Conservation (phyloP, 306 rosid species). For the Dryas octopetala region DNA sequence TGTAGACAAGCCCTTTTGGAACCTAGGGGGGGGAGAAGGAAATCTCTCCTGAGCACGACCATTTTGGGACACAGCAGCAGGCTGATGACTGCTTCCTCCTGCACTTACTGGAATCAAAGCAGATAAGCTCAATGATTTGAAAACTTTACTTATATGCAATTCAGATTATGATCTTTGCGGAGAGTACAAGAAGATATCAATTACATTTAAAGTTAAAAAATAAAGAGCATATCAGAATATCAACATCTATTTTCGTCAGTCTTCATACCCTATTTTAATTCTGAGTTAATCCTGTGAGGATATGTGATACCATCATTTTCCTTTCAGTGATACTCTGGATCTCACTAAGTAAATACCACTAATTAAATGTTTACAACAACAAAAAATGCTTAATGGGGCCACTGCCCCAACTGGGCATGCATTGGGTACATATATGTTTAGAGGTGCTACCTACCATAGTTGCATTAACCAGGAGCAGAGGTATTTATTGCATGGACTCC, state of each 20-base stretch:
- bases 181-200: background rate
- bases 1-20: background rate
- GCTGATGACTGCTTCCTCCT: slow-evolving; percentile 1
- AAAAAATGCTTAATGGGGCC: too few relatives aligned
- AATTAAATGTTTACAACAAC: too few relatives aligned
- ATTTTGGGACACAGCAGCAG: background rate
- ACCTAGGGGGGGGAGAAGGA: background rate
- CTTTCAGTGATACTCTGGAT: background rate
- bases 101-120: background rate
- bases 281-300: background rate
- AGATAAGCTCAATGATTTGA: background rate
- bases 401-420: too few relatives aligned
- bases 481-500: too few relatives aligned
- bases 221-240: background rate
- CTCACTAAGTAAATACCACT: too few relatives aligned
- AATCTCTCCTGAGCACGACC: slow-evolving; percentile 12
- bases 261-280: background rate
- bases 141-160: background rate
- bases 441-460: too few relatives aligned
- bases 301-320: background rate
- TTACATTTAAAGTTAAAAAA: background rate
- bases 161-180: background rate
- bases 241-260: background rate
- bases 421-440: too few relatives aligned
- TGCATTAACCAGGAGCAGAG: too few relatives aligned